Evolutionary conservation across 495 filamentous ascomycete species (phyloP).

Genomic region (Chaetomium tenue): DNA sequence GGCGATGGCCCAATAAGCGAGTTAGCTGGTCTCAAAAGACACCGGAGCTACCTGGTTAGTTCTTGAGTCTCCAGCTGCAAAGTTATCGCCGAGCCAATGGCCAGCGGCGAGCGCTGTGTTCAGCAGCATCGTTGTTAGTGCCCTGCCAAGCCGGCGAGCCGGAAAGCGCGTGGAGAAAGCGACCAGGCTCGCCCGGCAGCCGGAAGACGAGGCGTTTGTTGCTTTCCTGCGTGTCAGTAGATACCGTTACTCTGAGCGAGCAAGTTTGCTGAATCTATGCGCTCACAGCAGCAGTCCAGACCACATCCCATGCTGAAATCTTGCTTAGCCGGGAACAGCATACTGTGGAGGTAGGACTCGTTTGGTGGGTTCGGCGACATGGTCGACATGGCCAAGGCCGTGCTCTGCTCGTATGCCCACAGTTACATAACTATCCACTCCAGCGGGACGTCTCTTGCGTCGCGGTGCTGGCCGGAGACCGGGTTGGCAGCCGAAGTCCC

Average conservation of each 20-base stretch:
- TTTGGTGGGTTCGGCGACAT: conserved; percentile 13
- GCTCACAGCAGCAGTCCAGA: not conserved
- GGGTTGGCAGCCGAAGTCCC: conserved; percentile 1
- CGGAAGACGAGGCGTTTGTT: not conserved
- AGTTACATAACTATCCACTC: not conserved
- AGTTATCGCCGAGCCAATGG: not conserved
- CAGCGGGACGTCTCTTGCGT: conserved; percentile 11
- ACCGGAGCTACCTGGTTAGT: not conserved
- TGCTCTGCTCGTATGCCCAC: not conserved
- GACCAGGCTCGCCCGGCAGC: not conserved
- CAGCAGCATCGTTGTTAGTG: not conserved
- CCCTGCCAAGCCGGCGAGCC: conserved; percentile 12
- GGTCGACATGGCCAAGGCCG: conserved; percentile 15
- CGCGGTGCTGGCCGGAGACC: not conserved
- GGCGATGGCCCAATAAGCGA: not conserved
- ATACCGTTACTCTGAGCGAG: too few relatives aligned
- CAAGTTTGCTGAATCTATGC: too few relatives aligned
- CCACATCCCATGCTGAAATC: not conserved
- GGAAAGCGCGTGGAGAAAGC: not conserved
- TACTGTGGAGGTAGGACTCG: not conserved
- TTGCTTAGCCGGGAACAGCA: not conserved
- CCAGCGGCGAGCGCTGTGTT: not conserved
- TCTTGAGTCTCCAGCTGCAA: not conserved
- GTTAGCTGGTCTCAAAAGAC: not conserved
- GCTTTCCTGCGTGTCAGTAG: too few relatives aligned